Evolutionary conservation across 1,139 yeast genomes (phyloP), one percentile per base, ranked within the genome.

Genomic region (Scheffersomyces quercinus): DNA sequence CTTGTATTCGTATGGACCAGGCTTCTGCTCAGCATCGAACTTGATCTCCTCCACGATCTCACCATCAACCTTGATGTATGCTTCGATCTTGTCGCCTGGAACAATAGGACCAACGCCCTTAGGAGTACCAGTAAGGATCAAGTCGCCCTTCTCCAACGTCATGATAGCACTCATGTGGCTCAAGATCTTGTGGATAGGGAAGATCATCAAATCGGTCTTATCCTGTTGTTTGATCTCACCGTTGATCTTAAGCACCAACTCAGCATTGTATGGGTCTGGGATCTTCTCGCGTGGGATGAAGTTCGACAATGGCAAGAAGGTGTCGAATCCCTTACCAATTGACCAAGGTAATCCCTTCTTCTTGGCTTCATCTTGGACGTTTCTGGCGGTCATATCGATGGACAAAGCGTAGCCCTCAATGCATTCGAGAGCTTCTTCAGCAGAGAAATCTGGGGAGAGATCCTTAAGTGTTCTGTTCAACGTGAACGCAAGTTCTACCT

Each of bases 271-370:
- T 3, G 95, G 95, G 55, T 88, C 89, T 3, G 85, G 77, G 47
- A 90, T 81, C 50, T 74, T 64, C 2, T 64, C 65, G 59, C 86
- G 86, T 10, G 91, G 79, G 45, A 93, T 84, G 53, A 82, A 81
- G 26, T 72, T 66, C 7, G 95, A 84, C 16, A 93, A 67, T 1
- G 99, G 99, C 60, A 88, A 74, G 64, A 93, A 93, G 0, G 99
- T 93, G 61, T 93, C 99, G 62, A 90, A 93, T 0, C 99, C 99
- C 64, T 93, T 95, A 33, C 95, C 96, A 54, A 91, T 88, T 4
- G 95, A 70, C 99, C 99, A 93, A 11, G 99, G 99, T 45, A 93
- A 75, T 1, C 99, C 98, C 64, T 89, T 89, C 69, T 78, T 80
- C 67, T 93, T 95, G 40, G 97, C 97, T 59, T 85, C 97, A 58